Conservation (phyloP, 2,329 filamentous ascomycete genomes). For the Ceratocystis cacaofunesta region DNA sequence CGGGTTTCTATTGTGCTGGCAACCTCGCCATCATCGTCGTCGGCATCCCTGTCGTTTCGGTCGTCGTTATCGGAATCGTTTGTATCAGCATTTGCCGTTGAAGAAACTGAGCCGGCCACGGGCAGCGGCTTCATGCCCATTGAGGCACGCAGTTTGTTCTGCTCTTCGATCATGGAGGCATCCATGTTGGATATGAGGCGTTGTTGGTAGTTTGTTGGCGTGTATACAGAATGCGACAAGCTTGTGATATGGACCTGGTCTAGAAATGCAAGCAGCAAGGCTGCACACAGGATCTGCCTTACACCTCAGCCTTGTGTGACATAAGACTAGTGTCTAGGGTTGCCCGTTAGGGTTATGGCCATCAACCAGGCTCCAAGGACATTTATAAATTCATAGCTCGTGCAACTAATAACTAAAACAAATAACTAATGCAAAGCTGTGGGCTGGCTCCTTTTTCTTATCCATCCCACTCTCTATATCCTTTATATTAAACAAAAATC, state of each 20-base stretch:
- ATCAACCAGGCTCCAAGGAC: background rate
- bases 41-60: slow-evolving; percentile 27
- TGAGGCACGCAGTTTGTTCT: slow-evolving; percentile 77
- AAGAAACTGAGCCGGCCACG: slow-evolving; percentile 49
- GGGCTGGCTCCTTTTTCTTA: too few relatives aligned
- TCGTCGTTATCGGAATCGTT: slow-evolving; percentile 32
- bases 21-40: slow-evolving; percentile 50
- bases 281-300: background rate
- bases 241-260: slow-evolving; percentile 3
- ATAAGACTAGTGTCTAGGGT: background rate
- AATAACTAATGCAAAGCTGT: too few relatives aligned
- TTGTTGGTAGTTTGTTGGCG: background rate
- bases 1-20: slow-evolving; percentile 74
- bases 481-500: background rate
- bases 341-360: fast-evolving
- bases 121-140: slow-evolving; percentile 83
- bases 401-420: too few relatives aligned
- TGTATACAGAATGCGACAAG: background rate
- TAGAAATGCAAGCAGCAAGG: background rate
- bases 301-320: background rate
- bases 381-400: too few relatives aligned
- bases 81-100: slow-evolving; percentile 22
- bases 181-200: slow-evolving; percentile 32
- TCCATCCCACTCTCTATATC: background rate
- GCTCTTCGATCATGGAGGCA: slow-evolving; percentile 73